Evolutionary conservation across 768 basidiomycete genomes (phyloP).

Genomic region (Coprinopsis marcescibilis): DNA sequence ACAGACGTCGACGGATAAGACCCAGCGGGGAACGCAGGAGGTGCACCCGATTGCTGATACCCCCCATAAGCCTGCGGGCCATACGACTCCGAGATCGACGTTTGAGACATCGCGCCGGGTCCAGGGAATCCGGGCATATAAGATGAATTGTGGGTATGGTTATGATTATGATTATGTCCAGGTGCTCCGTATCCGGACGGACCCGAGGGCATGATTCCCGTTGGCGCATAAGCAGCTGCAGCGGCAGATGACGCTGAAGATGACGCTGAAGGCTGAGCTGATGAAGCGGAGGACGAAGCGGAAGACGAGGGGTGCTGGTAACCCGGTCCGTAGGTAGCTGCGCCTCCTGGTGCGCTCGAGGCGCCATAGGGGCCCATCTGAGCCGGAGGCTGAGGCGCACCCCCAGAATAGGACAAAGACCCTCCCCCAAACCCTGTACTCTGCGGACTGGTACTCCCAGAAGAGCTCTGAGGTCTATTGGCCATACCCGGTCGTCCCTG

Average conservation of each 20-base stretch:
- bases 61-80: too few species aligned
- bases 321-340: too few species aligned
- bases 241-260: neutral
- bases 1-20: neutral
- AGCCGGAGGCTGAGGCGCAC: too few species aligned
- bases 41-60: neutral
- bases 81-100: neutral
- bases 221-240: neutral
- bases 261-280: neutral
- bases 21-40: constrained; percentile 4
- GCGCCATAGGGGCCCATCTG: too few species aligned
- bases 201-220: neutral
- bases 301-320: too few species aligned
- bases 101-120: neutral
- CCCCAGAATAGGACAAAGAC: too few species aligned
- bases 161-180: too few species aligned
- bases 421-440: neutral
- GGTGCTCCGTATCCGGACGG: neutral
- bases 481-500: neutral
- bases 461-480: neutral
- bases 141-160: neutral
- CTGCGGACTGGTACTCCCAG: too few species aligned
- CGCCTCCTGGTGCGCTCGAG: too few species aligned
- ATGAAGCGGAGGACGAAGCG: too few species aligned
- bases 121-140: neutral